A percentile compares a stretch with the other conserved stretches of the same genome.
These are phyloP conservation scores for Skeletonema menzelii DNA, from an alignment of 108 stramenopile species.

Conservation along the genomic window DNA sequence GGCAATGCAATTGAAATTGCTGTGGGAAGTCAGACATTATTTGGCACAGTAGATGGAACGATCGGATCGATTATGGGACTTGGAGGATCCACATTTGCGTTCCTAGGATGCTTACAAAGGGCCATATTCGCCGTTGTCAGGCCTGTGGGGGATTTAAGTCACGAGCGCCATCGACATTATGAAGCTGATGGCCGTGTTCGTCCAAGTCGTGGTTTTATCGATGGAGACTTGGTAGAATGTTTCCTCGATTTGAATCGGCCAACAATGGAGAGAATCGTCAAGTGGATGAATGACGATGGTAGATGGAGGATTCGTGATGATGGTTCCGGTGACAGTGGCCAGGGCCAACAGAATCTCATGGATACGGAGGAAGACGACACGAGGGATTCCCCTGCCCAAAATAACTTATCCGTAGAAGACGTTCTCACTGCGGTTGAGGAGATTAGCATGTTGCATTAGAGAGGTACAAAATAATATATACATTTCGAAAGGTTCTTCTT, in stretches of 20 bases:
- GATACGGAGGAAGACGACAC: conserved; percentile 34
- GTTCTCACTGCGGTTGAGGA: conserved; percentile 84
- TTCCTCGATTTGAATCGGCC: conserved; percentile 90
- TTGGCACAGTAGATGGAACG: conserved; percentile 94
- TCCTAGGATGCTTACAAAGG: conserved; percentile 83
- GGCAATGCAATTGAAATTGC: conserved; percentile 56
- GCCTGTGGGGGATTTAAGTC: conserved; percentile 88
- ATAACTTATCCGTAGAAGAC: conserved; percentile 64
- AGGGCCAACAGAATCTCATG: conserved; percentile 24
- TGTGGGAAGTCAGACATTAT: conserved; percentile 87
- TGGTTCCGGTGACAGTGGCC: conserved; percentile 18
- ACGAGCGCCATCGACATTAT: conserved; percentile 87
- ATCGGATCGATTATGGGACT: conserved; percentile 90
- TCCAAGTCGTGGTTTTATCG: conserved; percentile 87
- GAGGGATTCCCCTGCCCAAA: conserved; percentile 15
- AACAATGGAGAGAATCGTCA: conserved; percentile 75
- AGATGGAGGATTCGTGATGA: conserved; percentile 71
- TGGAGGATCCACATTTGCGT: conserved; percentile 80
- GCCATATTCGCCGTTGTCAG: conserved; percentile 66
- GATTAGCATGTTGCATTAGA: conserved; percentile 79
- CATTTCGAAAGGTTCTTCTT: neutral
- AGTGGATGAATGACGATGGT: conserved; percentile 83
- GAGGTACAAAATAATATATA: neutral
- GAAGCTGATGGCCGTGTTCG: conserved; percentile 60
- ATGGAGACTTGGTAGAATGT: conserved; percentile 94